Conservation (phyloP, 345 rosid genomes). For the Trapa incisa region DNA sequence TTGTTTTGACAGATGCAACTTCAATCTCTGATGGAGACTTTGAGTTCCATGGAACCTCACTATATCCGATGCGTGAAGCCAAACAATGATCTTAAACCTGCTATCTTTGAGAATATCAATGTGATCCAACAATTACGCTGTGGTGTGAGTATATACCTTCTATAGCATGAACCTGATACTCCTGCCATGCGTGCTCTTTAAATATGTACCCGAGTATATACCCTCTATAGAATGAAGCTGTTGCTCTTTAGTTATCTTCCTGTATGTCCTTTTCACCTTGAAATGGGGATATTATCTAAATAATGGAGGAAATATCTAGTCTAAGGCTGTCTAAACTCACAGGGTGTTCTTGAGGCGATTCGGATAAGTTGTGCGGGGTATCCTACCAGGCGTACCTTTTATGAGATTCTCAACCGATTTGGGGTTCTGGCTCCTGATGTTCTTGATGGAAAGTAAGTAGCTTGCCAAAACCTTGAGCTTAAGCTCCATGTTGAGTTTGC, state of each 20-base stretch:
- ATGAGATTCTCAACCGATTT: conserved; percentile 42
- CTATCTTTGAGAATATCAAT: conserved; percentile 76
- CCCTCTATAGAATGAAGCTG: conserved; percentile 3
- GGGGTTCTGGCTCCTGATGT: conserved; percentile 43
- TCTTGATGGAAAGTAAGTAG: conserved; percentile 38
- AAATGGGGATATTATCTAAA: background rate
- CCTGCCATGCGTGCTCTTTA: background rate
- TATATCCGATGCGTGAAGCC: conserved; percentile 99
- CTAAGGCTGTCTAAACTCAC: background rate
- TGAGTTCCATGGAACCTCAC: conserved; percentile 85
- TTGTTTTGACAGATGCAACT: conserved; percentile 74
- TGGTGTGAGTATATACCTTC: conserved; percentile 59
- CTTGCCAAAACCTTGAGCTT: background rate
- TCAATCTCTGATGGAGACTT: conserved; percentile 91
- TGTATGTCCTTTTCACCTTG: background rate
- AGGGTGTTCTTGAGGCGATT: conserved; percentile 50
- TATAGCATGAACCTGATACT: conserved; percentile 2
- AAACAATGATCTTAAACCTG: conserved; percentile 75
- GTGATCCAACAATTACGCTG: conserved; percentile 94
- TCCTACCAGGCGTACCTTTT: conserved; percentile 40
- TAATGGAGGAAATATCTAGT: background rate
- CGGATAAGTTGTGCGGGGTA: conserved; percentile 50
- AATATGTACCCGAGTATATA: conserved; percentile 23
- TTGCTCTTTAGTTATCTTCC: background rate
- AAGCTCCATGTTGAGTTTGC: background rate